A percentile compares a stretch with the other conserved stretches of the same genome.
phyloP scores from a whole-genome alignment of 2,329 filamentous ascomycete genomes.

The Plenodomus biglobosus region DNA sequence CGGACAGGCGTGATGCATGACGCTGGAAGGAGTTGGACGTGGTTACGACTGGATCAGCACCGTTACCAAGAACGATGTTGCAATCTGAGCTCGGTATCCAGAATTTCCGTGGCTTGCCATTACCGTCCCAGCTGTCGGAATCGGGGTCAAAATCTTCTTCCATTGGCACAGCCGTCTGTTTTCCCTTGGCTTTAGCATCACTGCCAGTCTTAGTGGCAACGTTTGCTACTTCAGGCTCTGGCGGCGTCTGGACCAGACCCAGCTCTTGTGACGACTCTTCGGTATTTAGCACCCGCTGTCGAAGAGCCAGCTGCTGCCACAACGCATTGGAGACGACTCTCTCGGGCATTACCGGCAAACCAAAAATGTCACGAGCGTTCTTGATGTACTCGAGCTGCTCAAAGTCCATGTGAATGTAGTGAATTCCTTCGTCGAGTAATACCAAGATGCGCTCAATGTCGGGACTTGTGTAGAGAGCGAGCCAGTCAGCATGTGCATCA shows the following conservation, averaged over 20 bases:
- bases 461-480: slow-evolving; percentile 55
- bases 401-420: slow-evolving; percentile 62
- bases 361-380: slow-evolving; percentile 54
- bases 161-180: slow-evolving; percentile 40
- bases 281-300: slow-evolving; percentile 58
- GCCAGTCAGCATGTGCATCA: slow-evolving; percentile 52
- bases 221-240: slow-evolving; percentile 34
- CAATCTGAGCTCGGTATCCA: slow-evolving; percentile 60
- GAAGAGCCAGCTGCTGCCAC: slow-evolving; percentile 60
- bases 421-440: slow-evolving; percentile 60
- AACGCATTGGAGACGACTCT: slow-evolving; percentile 58
- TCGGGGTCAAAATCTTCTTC: slow-evolving; percentile 37
- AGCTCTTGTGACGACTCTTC: slow-evolving; percentile 56
- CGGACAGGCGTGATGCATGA: slow-evolving; percentile 52
- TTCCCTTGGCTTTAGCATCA: slow-evolving; percentile 46
- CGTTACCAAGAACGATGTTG: slow-evolving; percentile 59
- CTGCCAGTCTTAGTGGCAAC: slow-evolving; percentile 24
- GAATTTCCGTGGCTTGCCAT: slow-evolving; percentile 58
- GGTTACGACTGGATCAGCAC: slow-evolving; percentile 55
- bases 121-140: slow-evolving; percentile 57
- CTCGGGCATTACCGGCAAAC: slow-evolving; percentile 58
- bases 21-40: slow-evolving; percentile 50
- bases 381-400: slow-evolving; percentile 60
- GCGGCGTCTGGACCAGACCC: slow-evolving; percentile 51
- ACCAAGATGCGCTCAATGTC: slow-evolving; percentile 59